These are phyloP conservation scores for Boletus reticuloceps DNA, from an alignment of 768 basidiomycete species.

Conservation along the genomic window DNA sequence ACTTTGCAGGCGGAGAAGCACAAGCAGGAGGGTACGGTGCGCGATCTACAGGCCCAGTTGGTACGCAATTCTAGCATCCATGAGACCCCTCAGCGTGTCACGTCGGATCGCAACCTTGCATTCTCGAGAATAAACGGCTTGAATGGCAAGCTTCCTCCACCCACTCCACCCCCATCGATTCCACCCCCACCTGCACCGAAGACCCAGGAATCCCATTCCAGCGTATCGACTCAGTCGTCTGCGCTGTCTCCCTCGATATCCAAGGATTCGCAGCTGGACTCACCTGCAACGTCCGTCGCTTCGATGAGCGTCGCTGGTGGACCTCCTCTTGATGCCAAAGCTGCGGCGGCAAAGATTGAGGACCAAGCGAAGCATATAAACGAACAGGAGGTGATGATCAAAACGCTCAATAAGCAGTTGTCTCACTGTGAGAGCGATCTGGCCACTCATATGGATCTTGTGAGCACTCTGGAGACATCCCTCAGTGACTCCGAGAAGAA, in stretches of 20 bases:
- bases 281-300: slow-evolving; percentile 60
- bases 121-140: slow-evolving; percentile 60
- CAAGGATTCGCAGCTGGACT: slow-evolving; percentile 69
- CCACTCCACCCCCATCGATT: slow-evolving; percentile 77
- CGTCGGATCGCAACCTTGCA: slow-evolving; percentile 49
- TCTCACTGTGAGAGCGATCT: slow-evolving; percentile 92
- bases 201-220: slow-evolving; percentile 49
- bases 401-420: slow-evolving; percentile 89
- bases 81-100: slow-evolving; percentile 48
- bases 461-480: slow-evolving; percentile 78
- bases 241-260: slow-evolving; percentile 56
- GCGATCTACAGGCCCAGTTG: slow-evolving; percentile 76
- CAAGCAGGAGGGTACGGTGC: slow-evolving; percentile 64
- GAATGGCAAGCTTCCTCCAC: slow-evolving; percentile 79
- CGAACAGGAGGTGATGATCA: slow-evolving; percentile 89
- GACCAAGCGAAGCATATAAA: slow-evolving; percentile 73
- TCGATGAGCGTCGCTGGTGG: slow-evolving; percentile 38
- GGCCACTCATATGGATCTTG: slow-evolving; percentile 89
- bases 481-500: slow-evolving; percentile 93
- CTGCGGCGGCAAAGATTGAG: slow-evolving; percentile 53
- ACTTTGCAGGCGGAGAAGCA: slow-evolving; percentile 67
- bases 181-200: slow-evolving; percentile 80
- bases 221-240: slow-evolving; percentile 62
- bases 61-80: slow-evolving; percentile 46
- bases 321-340: slow-evolving; percentile 52